Conservation (phyloP, 352 stramenopile genomes). For the Phytophthora sp. region DNA sequence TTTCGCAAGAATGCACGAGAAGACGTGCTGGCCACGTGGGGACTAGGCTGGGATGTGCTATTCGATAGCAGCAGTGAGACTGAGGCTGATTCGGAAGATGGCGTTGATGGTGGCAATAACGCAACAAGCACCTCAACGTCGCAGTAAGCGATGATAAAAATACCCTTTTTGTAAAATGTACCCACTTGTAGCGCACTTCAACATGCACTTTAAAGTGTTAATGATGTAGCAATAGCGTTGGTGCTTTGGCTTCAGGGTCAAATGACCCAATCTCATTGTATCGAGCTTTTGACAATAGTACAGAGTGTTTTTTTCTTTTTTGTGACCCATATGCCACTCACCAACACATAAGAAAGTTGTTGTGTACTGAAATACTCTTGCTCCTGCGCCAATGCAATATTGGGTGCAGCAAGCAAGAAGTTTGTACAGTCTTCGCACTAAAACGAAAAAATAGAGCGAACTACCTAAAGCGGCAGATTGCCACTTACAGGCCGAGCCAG, state of each 20-base stretch:
- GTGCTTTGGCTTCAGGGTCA: no score
- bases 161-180: conserved; percentile 11
- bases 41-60: conserved; percentile 65
- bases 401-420: conserved; percentile 9
- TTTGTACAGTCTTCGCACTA: conserved; percentile 17
- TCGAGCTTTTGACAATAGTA: no score
- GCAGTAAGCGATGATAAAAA: conserved; percentile 2
- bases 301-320: no score
- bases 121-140: conserved; percentile 2
- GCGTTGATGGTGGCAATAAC: conserved; percentile 14
- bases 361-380: conserved; percentile 23
- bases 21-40: conserved; percentile 70
- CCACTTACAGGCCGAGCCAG: conserved; percentile 50
- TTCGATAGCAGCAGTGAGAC: conserved; percentile 53
- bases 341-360: conserved; percentile 17
- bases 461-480: conserved; percentile 7
- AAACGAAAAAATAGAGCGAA: neutral
- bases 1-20: conserved; percentile 56
- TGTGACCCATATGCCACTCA: neutral
- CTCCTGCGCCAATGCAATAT: neutral
- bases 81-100: conserved; percentile 37
- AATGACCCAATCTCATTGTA: no score
- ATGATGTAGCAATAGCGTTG: no score
- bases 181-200: conserved; percentile 4
- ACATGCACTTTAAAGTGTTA: neutral